Conservation (phyloP, 768 basidiomycete genomes). For the Leccinum longicurvipes region DNA sequence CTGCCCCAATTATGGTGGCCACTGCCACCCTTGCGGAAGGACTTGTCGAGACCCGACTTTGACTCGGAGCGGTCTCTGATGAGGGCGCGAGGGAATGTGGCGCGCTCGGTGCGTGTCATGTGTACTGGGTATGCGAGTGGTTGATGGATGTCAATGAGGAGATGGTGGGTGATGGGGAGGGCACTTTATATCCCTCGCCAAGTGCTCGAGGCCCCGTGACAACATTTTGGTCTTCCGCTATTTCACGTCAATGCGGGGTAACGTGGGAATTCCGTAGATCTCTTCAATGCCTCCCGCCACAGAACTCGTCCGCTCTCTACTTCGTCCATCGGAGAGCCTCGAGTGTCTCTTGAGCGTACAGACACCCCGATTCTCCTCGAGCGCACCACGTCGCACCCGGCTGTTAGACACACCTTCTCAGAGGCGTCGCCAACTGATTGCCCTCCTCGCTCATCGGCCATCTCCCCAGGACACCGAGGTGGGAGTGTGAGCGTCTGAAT, state of each 20-base stretch:
- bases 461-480: conserved; percentile 44
- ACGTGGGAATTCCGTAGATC: neutral
- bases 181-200: conserved; percentile 25
- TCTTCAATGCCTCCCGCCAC: neutral
- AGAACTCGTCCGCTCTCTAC: conserved; percentile 18
- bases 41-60: conserved; percentile 70
- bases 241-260: neutral
- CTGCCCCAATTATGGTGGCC: conserved; percentile 88
- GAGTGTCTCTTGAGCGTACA: conserved; percentile 43
- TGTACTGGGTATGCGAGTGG: conserved; percentile 8
- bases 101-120: conserved; percentile 82
- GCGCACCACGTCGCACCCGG: neutral
- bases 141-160: neutral
- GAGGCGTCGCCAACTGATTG: conserved; percentile 28
- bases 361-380: neutral
- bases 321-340: conserved; percentile 45
- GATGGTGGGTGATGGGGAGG: neutral
- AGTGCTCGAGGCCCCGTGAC: too few relatives aligned
- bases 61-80: conserved; percentile 76
- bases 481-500: conserved; percentile 43
- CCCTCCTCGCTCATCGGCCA: conserved; percentile 48
- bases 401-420: neutral
- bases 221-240: too few relatives aligned
- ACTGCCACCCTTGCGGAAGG: conserved; percentile 72
- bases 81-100: conserved; percentile 67